Conservation (phyloP, 306 rosid genomes). For the Vachellia pachyceras region DNA sequence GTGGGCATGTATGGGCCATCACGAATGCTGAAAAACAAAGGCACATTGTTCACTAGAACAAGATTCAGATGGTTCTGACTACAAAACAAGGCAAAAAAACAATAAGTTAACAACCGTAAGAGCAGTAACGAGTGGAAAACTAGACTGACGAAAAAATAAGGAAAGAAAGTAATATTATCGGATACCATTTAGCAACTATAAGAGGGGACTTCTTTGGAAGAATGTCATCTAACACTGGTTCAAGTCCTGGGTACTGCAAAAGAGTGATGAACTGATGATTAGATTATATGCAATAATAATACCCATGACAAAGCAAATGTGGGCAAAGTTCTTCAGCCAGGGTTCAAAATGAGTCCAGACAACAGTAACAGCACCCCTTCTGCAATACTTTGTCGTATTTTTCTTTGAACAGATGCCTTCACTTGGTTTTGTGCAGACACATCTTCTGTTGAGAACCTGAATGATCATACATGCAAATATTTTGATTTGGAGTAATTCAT, state of each 20-base stretch:
- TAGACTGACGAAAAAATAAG: slow-evolving; percentile 7
- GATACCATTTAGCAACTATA: slow-evolving; percentile 89
- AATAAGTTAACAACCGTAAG: slow-evolving; percentile 37
- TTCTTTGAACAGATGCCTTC: slow-evolving; percentile 95
- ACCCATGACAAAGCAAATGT: neutral
- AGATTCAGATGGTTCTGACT: slow-evolving; percentile 98
- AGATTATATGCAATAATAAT: slow-evolving; percentile 1
- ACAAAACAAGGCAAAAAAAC: slow-evolving; percentile 38
- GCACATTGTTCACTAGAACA: slow-evolving; percentile 92
- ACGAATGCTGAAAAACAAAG: slow-evolving; percentile 89
- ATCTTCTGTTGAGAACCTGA: slow-evolving; percentile 86
- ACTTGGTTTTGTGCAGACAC: slow-evolving; percentile 99
- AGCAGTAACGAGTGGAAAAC: neutral
- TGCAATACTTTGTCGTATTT: slow-evolving; percentile 92
- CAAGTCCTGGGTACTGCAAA: slow-evolving; percentile 94
- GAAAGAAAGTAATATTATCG: slow-evolving; percentile 21
- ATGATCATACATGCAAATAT: slow-evolving; percentile 16
- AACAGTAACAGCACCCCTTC: slow-evolving; percentile 71
- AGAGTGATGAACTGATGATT: slow-evolving; percentile 13
- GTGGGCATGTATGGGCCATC: slow-evolving; percentile 99
- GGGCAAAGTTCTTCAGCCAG: neutral
- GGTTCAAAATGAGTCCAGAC: slow-evolving; percentile 8
- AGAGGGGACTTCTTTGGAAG: slow-evolving; percentile 96
- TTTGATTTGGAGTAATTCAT: too few species aligned
- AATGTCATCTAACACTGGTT: slow-evolving; percentile 90